Conservation (phyloP, 2,329 filamentous ascomycete genomes). For the Amauroascus niger region DNA sequence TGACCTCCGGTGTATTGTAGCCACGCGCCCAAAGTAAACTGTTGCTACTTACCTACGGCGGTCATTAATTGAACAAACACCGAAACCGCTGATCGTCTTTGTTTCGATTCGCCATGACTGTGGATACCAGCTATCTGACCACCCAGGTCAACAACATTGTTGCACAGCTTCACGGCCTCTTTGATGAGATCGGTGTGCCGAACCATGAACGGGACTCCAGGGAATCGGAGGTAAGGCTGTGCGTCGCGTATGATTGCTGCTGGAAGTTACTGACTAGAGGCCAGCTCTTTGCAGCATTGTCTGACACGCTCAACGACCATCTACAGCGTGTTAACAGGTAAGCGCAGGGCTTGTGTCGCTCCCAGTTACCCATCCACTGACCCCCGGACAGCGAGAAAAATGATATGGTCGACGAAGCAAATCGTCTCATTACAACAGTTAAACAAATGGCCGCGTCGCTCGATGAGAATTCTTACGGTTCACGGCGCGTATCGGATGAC, state of each 20-base stretch:
- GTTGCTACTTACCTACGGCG: not conserved
- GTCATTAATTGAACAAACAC: no score
- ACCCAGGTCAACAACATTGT: conserved; percentile 95
- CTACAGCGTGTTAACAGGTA: conserved; percentile 67
- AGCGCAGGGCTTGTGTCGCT: conserved; percentile 20
- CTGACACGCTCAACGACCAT: conserved; percentile 84
- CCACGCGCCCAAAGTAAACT: not conserved
- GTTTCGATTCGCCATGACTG: conserved; percentile 36
- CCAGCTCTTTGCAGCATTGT: conserved; percentile 83
- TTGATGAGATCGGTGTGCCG: conserved; percentile 95
- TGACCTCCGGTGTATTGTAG: not conserved
- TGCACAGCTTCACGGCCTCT: conserved; percentile 82
- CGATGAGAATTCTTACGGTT: conserved; percentile 60
- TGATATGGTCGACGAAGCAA: conserved; percentile 78
- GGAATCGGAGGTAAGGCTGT: conserved; percentile 68
- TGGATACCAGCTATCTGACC: conserved; percentile 87
- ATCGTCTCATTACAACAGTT: conserved; percentile 73
- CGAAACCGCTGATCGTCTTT: not conserved
- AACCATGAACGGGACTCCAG: conserved; percentile 82
- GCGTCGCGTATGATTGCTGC: not conserved
- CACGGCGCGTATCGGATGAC: conserved; percentile 56
- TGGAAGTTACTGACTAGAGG: conserved; percentile 2
- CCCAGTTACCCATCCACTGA: conserved; percentile 7
- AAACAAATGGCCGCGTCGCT: conserved; percentile 89
- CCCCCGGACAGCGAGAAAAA: conserved; percentile 61